phyloP scores from a whole-genome alignment of 2,329 filamentous ascomycete species.

The Paecilomyces dactylethromorphus region DNA sequence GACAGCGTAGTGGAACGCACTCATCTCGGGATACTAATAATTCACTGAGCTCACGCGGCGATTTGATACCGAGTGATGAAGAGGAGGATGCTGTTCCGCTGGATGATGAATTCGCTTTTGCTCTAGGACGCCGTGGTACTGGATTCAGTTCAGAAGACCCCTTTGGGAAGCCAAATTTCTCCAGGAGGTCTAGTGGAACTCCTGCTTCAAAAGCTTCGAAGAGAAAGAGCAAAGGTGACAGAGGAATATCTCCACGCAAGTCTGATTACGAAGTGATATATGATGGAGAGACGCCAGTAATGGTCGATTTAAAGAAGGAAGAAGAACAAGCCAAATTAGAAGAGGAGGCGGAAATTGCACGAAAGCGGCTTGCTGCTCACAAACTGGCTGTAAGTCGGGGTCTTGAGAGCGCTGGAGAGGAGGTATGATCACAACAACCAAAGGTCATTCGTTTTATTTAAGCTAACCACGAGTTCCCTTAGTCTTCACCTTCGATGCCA shows the following conservation, averaged over 20 bases:
- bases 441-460: not conserved
- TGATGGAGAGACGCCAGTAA: conserved; percentile 36
- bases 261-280: conserved; percentile 22
- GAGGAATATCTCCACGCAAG: conserved; percentile 17
- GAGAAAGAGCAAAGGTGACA: conserved; percentile 25
- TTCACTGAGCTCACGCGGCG: conserved; percentile 79
- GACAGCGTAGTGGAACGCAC: conserved; percentile 67
- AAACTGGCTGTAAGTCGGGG: conserved; percentile 50
- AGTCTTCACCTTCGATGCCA: not conserved
- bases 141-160: conserved; percentile 57
- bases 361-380: conserved; percentile 49
- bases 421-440: conserved; percentile 17
- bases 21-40: conserved; percentile 77
- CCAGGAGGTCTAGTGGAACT: conserved; percentile 35
- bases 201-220: conserved; percentile 40
- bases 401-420: conserved; percentile 24
- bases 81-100: conserved; percentile 91
- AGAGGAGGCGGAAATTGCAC: conserved; percentile 51
- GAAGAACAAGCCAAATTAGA: conserved; percentile 48
- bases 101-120: conserved; percentile 85
- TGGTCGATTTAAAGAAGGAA: conserved; percentile 52
- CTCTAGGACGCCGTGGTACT: conserved; percentile 64
- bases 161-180: conserved; percentile 53
- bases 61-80: conserved; percentile 86
- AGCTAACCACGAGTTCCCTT: conserved; percentile 6